Percentiles rank a stretch among this genome's conserved stretches.
Evolutionary conservation across 2,329 filamentous ascomycete genomes (phyloP).

Genomic region (Diplodia seriata): DNA sequence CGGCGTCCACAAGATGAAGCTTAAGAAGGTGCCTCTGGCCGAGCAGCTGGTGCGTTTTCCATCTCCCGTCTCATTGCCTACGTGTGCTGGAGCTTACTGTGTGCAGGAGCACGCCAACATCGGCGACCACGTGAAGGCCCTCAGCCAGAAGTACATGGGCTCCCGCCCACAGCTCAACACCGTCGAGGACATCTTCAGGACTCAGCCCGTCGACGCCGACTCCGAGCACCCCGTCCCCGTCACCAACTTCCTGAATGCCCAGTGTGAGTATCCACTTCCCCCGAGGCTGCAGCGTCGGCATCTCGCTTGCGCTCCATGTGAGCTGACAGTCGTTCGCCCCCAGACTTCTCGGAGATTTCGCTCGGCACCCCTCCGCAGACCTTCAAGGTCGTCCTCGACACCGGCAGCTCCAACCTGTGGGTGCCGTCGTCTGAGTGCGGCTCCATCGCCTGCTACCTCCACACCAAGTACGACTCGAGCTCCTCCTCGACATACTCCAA

Average conservation of each 20-base stretch:
- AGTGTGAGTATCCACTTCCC: slow-evolving; percentile 71
- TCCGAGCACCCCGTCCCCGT: slow-evolving; percentile 82
- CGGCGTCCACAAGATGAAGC: slow-evolving; percentile 93
- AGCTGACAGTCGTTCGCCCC: slow-evolving; percentile 12
- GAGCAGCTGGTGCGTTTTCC: slow-evolving; percentile 81
- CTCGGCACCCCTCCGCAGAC: slow-evolving; percentile 89
- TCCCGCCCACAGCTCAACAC: slow-evolving; percentile 66
- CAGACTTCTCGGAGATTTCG: slow-evolving; percentile 96
- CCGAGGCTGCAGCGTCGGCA: background rate
- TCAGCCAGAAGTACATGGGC: slow-evolving; percentile 97
- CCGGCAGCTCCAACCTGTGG: slow-evolving; percentile 98
- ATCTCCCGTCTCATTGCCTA: slow-evolving; percentile 28
- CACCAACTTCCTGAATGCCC: slow-evolving; percentile 97
- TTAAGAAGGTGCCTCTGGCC: slow-evolving; percentile 91
- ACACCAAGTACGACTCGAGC: slow-evolving; percentile 93
- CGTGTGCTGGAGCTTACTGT: slow-evolving; percentile 35
- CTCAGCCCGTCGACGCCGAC: slow-evolving; percentile 70
- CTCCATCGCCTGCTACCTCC: slow-evolving; percentile 97
- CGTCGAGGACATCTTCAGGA: slow-evolving; percentile 79
- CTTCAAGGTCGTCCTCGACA: slow-evolving; percentile 99
- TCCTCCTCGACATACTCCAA: slow-evolving; percentile 89
- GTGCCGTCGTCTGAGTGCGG: slow-evolving; percentile 88
- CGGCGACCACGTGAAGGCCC: slow-evolving; percentile 77
- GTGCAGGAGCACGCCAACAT: slow-evolving; percentile 76
- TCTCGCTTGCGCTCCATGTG: slow-evolving; percentile 7